These are phyloP conservation scores for Rhipidocladum racemiflorum DNA, from an alignment of 176 grass and related monocot species.

Conservation along the genomic window DNA sequence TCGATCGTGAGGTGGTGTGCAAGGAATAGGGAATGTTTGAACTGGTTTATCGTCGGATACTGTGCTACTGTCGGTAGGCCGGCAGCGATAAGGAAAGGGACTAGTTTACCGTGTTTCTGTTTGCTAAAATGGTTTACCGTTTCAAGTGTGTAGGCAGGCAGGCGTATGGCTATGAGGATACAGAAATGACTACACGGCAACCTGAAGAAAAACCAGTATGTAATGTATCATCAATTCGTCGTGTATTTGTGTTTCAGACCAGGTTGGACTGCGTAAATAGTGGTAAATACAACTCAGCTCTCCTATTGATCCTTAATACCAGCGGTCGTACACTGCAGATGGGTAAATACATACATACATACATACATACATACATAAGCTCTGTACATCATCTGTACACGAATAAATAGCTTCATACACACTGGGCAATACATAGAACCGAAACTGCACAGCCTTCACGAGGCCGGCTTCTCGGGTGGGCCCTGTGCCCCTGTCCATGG, in stretches of 20 bases:
- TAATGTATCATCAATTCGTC: neutral
- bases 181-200: too few species aligned
- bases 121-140: neutral
- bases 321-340: neutral
- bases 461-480: neutral
- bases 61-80: constrained; percentile 26
- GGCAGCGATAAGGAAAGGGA: neutral
- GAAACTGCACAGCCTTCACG: constrained; percentile 2
- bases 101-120: neutral
- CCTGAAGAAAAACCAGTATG: neutral
- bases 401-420: neutral
- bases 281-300: neutral
- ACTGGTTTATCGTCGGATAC: neutral
- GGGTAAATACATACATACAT: neutral
- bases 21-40: neutral
- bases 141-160: neutral
- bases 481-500: neutral
- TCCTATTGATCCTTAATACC: neutral
- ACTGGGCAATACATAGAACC: too few species aligned
- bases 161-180: too few species aligned
- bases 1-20: neutral
- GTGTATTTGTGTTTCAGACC: neutral
- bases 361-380: neutral
- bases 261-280: neutral
- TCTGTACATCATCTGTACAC: neutral